Percentiles rank a stretch among this genome's conserved stretches.
Conservation (phyloP, 2,329 filamentous ascomycete species). For the Xylariales sp. region DNA sequence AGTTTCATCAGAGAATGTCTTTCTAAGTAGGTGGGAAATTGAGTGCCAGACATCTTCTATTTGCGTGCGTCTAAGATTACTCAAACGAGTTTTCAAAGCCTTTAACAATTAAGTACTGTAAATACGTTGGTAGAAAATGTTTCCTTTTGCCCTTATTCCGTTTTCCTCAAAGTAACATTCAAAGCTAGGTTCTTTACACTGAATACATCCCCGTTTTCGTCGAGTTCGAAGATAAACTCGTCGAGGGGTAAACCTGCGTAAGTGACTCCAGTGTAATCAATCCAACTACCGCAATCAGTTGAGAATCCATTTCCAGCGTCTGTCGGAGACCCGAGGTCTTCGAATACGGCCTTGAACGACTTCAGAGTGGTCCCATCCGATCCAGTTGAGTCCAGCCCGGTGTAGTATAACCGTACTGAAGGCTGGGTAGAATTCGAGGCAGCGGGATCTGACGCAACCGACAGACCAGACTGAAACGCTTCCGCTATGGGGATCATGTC, state of each 20-base stretch:
- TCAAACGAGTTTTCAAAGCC: no score
- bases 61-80: no score
- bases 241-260: conserved; percentile 24
- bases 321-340: conserved; percentile 19
- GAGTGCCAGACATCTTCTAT: no score
- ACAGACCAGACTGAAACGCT: conserved; percentile 17
- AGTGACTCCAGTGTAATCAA: conserved; percentile 18
- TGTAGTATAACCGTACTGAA: conserved; percentile 27
- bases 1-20: no score
- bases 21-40: no score
- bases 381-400: conserved; percentile 22
- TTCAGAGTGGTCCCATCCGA: conserved; percentile 20
- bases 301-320: conserved; percentile 15
- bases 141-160: conserved; percentile 8
- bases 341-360: conserved; percentile 31
- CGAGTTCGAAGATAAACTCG: conserved; percentile 24
- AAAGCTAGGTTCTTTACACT: conserved; percentile 23
- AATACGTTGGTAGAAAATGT: no score
- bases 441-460: conserved; percentile 16
- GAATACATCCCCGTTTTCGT: conserved; percentile 17
- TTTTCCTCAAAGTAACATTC: conserved; percentile 18
- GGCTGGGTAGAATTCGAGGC: conserved; percentile 19
- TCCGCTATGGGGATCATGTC: conserved; percentile 20
- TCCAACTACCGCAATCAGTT: conserved; percentile 23
- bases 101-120: no score